A percentile compares a stretch with the other conserved stretches of the same genome.
Evolutionary conservation across 2,329 filamentous ascomycete genomes (phyloP).

Genomic region (Bipolaris bicolor): DNA sequence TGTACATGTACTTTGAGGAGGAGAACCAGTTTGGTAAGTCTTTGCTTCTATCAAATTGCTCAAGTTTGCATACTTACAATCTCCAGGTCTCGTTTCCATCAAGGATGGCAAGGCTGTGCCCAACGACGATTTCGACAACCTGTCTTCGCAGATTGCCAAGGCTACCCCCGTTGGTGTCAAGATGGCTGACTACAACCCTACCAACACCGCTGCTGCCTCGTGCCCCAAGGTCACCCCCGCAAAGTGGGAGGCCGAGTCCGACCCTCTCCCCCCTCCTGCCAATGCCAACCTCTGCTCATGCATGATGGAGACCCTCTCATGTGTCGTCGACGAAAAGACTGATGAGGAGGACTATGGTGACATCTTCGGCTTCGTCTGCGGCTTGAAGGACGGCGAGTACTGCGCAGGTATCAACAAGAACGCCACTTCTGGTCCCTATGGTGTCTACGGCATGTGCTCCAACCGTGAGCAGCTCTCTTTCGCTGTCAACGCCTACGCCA

Average conservation of each 20-base stretch:
- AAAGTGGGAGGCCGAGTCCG: constrained; percentile 71
- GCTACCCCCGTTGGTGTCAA: constrained; percentile 70
- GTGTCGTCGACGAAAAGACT: constrained; percentile 66
- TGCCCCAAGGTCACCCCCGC: constrained; percentile 70
- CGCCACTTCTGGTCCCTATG: constrained; percentile 71
- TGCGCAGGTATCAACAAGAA: constrained; percentile 75
- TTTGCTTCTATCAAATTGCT: background rate
- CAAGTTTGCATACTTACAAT: constrained; percentile 13
- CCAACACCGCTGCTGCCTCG: constrained; percentile 68
- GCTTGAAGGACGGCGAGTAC: constrained; percentile 55
- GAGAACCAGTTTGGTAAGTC: constrained; percentile 80
- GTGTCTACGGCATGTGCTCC: constrained; percentile 79
- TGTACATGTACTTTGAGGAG: constrained; percentile 99
- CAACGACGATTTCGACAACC: constrained; percentile 66
- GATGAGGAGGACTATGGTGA: constrained; percentile 65
- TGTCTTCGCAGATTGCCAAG: constrained; percentile 68
- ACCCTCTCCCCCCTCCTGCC: constrained; percentile 78
- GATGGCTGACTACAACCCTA: constrained; percentile 72
- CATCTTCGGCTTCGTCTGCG: constrained; percentile 79
- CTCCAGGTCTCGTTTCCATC: constrained; percentile 68
- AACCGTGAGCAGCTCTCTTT: constrained; percentile 73
- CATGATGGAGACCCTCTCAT: constrained; percentile 78
- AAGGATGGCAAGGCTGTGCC: constrained; percentile 64
- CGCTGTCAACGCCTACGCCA: constrained; percentile 71
- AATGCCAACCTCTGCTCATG: constrained; percentile 82